A percentile compares a stretch with the other conserved stretches of the same genome.
Evolutionary conservation across 768 basidiomycete species (phyloP).

Genomic region (Lactifluus subvellereus): DNA sequence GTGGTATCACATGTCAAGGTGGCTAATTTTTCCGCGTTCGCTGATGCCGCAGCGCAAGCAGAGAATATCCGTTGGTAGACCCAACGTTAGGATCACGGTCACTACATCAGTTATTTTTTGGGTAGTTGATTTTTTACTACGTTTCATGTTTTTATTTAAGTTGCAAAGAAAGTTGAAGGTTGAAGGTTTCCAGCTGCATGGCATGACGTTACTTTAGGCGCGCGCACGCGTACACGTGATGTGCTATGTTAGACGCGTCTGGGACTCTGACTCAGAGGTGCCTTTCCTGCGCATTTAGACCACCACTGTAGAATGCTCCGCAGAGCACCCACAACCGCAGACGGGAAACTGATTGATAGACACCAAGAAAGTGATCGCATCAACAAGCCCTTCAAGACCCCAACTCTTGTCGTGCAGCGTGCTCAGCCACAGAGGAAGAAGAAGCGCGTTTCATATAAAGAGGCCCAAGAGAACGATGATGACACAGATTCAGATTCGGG

Average conservation of each 20-base stretch:
- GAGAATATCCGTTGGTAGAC: slow-evolving; percentile 38
- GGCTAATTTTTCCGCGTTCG: slow-evolving; percentile 17
- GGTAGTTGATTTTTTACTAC: not conserved
- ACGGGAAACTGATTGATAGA: slow-evolving; percentile 62
- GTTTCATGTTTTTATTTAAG: not conserved
- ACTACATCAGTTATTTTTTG: not conserved
- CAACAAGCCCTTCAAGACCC: slow-evolving; percentile 78
- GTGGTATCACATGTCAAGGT: slow-evolving; percentile 25
- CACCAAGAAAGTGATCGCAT: slow-evolving; percentile 67
- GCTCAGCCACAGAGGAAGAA: slow-evolving; percentile 72
- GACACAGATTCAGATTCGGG: slow-evolving; percentile 56
- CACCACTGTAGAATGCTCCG: slow-evolving; percentile 49
- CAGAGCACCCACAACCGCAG: slow-evolving; percentile 60
- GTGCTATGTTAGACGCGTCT: not conserved
- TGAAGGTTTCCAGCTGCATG: no score
- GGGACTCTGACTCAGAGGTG: not conserved
- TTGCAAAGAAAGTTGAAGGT: not conserved
- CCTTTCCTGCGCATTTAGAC: not conserved
- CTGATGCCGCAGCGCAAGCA: slow-evolving; percentile 31
- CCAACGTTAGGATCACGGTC: not conserved
- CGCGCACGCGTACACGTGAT: slow-evolving; percentile 17
- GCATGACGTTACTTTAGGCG: no score
- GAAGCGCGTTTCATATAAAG: slow-evolving; percentile 85
- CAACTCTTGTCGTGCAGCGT: slow-evolving; percentile 47
- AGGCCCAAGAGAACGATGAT: slow-evolving; percentile 44